Evolutionary conservation across 768 basidiomycete genomes (phyloP).

Genomic region (Boletus eberwhitei): DNA sequence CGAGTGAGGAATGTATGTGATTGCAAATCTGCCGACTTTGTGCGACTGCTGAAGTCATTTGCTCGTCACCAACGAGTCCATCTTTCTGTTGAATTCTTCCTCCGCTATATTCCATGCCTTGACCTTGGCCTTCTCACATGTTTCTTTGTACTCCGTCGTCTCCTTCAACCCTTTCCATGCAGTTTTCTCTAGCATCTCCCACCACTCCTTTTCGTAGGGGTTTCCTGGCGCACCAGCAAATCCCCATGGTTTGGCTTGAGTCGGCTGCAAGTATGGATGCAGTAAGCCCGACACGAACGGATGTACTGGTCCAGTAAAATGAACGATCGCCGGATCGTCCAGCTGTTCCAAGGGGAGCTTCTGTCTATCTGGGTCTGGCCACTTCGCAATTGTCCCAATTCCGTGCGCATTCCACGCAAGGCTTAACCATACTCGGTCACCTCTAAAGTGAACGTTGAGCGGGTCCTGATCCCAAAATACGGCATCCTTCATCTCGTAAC

Average conservation of each 20-base stretch:
- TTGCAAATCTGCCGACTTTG: too few relatives aligned
- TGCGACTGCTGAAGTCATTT: too few relatives aligned
- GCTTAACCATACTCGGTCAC: neutral
- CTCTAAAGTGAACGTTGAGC: neutral
- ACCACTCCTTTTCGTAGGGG: slow-evolving; percentile 47
- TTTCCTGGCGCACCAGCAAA: slow-evolving; percentile 44
- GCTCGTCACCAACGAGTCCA: too few relatives aligned
- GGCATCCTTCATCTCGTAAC: neutral
- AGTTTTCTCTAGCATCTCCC: slow-evolving; percentile 39
- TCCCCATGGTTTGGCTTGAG: slow-evolving; percentile 52
- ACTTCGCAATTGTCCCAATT: neutral
- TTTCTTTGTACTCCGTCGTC: slow-evolving; percentile 2
- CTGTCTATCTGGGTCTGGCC: neutral
- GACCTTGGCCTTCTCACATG: neutral
- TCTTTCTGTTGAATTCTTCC: neutral
- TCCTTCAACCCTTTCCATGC: slow-evolving; percentile 36
- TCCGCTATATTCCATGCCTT: neutral
- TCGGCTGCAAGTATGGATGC: neutral
- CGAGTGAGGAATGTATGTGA: too few relatives aligned
- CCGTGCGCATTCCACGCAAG: neutral
- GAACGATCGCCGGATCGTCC: neutral
- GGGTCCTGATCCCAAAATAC: neutral
- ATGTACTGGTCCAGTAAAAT: neutral
- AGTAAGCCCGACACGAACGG: neutral
- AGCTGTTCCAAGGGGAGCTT: neutral